Evolutionary conservation across 2,329 filamentous ascomycete genomes (phyloP).

Genomic region (Apiospora marii): DNA sequence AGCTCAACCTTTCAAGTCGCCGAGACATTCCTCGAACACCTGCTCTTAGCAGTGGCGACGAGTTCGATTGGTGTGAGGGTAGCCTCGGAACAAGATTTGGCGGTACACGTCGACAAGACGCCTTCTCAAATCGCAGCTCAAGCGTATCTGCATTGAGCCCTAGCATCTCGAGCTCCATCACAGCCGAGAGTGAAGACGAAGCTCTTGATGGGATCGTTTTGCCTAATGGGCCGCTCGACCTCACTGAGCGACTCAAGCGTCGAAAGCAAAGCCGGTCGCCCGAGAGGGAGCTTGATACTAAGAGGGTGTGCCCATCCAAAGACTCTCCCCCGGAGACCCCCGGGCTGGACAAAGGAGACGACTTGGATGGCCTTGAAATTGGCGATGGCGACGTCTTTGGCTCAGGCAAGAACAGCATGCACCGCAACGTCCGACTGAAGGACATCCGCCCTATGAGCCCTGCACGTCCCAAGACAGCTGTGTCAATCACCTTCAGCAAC

Average conservation of each 20-base stretch:
- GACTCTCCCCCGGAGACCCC: conserved; percentile 27
- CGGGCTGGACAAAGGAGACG: conserved; percentile 70
- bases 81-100: conserved; percentile 91
- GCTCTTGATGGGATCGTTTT: conserved; percentile 88
- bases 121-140: conserved; percentile 82
- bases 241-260: conserved; percentile 79
- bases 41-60: conserved; percentile 67
- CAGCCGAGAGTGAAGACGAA: conserved; percentile 92
- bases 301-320: conserved; percentile 37
- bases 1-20: conserved; percentile 69
- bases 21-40: conserved; percentile 71
- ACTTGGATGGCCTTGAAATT: conserved; percentile 86
- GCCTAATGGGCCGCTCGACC: conserved; percentile 83
- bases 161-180: conserved; percentile 90
- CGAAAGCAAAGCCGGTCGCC: conserved; percentile 69
- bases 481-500: conserved; percentile 91
- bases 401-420: conserved; percentile 80
- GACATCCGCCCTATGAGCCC: conserved; percentile 73
- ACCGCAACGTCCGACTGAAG: conserved; percentile 92
- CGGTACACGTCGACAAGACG: conserved; percentile 77
- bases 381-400: conserved; percentile 85
- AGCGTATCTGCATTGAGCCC: conserved; percentile 90
- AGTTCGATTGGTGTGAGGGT: conserved; percentile 93
- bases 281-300: conserved; percentile 51
- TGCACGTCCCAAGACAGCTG: conserved; percentile 74